These are phyloP conservation scores for Suillus brevipes DNA, from an alignment of 768 basidiomycete genomes.

Conservation along the genomic window DNA sequence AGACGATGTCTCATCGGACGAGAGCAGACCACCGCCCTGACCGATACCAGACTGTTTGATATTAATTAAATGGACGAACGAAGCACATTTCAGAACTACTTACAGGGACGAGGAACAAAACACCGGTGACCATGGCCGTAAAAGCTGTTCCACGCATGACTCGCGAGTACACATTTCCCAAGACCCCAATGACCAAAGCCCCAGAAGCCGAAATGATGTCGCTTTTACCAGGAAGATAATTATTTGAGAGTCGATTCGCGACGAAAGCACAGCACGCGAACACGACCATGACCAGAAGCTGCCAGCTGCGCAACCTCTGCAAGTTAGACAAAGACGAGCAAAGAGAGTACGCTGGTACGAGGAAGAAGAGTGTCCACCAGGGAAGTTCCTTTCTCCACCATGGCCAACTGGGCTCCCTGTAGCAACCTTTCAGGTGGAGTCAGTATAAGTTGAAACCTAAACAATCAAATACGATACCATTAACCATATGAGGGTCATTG, in stretches of 20 bases:
- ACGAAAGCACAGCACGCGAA: conserved; percentile 77
- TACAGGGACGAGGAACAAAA: conserved; percentile 88
- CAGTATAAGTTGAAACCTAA: background rate
- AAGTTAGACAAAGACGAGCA: conserved; percentile 76
- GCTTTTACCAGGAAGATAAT: conserved; percentile 62
- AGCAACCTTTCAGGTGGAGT: conserved; percentile 55
- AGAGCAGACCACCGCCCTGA: conserved; percentile 66
- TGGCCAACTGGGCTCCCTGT: conserved; percentile 69
- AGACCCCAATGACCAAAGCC: conserved; percentile 73
- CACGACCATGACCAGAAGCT: conserved; percentile 69
- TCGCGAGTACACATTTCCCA: conserved; percentile 82
- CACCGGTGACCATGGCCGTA: conserved; percentile 90
- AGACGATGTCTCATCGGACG: conserved; percentile 50
- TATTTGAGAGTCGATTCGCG: conserved; percentile 63
- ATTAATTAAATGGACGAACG: conserved; percentile 13
- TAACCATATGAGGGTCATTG: conserved; percentile 24
- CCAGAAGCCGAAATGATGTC: conserved; percentile 80
- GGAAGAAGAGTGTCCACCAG: conserved; percentile 75
- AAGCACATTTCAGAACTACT: conserved; percentile 28
- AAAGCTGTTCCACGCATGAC: conserved; percentile 79
- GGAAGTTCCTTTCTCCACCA: conserved; percentile 81
- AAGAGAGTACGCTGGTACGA: conserved; percentile 76
- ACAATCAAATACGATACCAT: background rate
- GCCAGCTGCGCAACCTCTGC: conserved; percentile 67
- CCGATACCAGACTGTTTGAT: conserved; percentile 67